These are phyloP conservation scores for Hirsutella rhossiliensis DNA, from an alignment of 2,329 filamentous ascomycete genomes.

Conservation along the genomic window DNA sequence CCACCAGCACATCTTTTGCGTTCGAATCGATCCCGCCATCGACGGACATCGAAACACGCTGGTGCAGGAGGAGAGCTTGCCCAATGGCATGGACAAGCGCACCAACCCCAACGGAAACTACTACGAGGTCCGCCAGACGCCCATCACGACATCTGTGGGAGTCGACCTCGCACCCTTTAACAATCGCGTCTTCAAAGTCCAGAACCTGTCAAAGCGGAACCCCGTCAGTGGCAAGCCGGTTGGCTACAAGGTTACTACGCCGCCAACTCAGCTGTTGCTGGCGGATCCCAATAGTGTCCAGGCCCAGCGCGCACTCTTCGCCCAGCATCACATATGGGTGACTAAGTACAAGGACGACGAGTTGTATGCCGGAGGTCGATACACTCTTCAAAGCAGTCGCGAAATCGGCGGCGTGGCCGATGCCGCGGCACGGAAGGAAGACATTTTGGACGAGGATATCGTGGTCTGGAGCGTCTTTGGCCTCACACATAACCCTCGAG, in stretches of 20 bases:
- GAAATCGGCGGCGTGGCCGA: conserved; percentile 23
- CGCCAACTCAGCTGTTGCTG: conserved; percentile 25
- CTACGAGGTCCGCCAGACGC: conserved; percentile 29
- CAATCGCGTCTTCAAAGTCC: conserved; percentile 38
- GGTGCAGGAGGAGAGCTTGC: conserved; percentile 24
- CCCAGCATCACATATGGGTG: conserved; percentile 32
- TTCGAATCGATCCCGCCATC: conserved; percentile 50
- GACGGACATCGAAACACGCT: conserved; percentile 48
- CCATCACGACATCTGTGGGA: conserved; percentile 29
- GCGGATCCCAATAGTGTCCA: conserved; percentile 28
- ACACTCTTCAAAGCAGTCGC: conserved; percentile 30
- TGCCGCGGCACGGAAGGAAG: conserved; percentile 29
- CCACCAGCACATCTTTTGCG: conserved; percentile 55
- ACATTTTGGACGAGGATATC: conserved; percentile 35
- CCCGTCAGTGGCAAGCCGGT: conserved; percentile 30
- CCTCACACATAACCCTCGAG: conserved; percentile 53
- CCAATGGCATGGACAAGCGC: conserved; percentile 27
- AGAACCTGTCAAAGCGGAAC: conserved; percentile 31
- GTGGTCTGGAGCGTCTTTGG: conserved; percentile 47
- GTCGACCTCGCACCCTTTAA: conserved; percentile 35
- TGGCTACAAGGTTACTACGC: conserved; percentile 33
- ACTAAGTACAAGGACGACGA: conserved; percentile 33
- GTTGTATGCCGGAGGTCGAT: conserved; percentile 29
- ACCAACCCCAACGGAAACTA: conserved; percentile 38
- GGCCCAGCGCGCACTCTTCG: conserved; percentile 27